phyloP scores from a whole-genome alignment of 768 basidiomycete genomes.

The Cantharellus anzutake region DNA sequence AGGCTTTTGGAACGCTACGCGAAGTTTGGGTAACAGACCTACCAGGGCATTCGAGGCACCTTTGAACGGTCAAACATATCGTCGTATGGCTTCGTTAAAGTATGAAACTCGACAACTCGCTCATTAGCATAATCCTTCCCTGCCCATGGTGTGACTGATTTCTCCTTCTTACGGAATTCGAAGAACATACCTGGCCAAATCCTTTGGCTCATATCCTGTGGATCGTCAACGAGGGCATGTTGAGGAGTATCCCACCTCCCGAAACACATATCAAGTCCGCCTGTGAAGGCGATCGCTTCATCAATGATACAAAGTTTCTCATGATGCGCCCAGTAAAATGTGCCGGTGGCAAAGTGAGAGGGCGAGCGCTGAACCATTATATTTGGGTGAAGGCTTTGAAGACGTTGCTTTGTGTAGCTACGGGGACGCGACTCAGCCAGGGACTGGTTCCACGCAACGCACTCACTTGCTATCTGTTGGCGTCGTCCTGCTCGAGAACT shows the following conservation, averaged over 20 bases:
- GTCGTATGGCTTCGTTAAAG: conserved; percentile 74
- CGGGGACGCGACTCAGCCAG: neutral
- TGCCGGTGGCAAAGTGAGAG: conserved; percentile 92
- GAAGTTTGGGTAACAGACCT: conserved; percentile 11
- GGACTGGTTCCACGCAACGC: neutral
- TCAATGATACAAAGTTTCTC: conserved; percentile 98
- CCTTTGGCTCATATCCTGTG: conserved; percentile 30
- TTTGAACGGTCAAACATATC: conserved; percentile 89
- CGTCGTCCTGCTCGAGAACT: conserved; percentile 89
- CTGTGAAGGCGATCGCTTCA: conserved; percentile 95
- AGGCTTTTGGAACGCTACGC: neutral
- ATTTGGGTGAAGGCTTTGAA: conserved; percentile 69
- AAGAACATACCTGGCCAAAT: conserved; percentile 70
- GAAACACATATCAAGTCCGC: conserved; percentile 87
- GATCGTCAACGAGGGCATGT: conserved; percentile 76
- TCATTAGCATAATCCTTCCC: conserved; percentile 95
- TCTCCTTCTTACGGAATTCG: conserved; percentile 7
- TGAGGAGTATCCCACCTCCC: conserved; percentile 97
- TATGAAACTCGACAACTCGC: conserved; percentile 68
- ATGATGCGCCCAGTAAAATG: conserved; percentile 98
- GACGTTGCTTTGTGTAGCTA: conserved; percentile 72
- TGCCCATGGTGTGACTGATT: conserved; percentile 13
- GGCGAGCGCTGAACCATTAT: conserved; percentile 95
- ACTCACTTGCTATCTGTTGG: conserved; percentile 80
- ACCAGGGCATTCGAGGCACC: conserved; percentile 94